Percentiles rank a stretch among this genome's conserved stretches.
Evolutionary conservation across 164 flowering plant genomes (phyloP).

Genomic region (Stephania yunnanensis): DNA sequence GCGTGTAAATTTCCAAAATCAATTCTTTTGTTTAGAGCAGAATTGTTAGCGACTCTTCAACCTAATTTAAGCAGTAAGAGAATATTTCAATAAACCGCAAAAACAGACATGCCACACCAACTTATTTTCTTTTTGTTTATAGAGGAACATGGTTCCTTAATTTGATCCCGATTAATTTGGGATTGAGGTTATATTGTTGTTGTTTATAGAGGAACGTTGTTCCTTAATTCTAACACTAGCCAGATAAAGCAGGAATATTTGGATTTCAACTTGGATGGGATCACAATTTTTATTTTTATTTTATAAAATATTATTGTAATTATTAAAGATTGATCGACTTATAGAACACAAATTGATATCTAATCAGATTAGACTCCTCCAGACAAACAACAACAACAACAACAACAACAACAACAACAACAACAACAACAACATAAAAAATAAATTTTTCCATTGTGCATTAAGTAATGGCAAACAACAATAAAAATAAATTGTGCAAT

Average conservation of each 20-base stretch:
- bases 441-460: too few species aligned
- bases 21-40: background rate
- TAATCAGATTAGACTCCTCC: too few species aligned
- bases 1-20: background rate
- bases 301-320: background rate
- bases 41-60: background rate
- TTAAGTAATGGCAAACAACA: too few species aligned
- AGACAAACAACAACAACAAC: too few species aligned
- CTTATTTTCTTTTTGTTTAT: background rate
- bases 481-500: too few species aligned
- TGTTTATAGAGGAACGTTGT: background rate
- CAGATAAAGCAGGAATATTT: background rate
- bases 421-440: too few species aligned
- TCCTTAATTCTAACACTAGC: background rate
- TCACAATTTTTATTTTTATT: background rate
- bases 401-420: too few species aligned
- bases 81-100: background rate
- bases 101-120: background rate
- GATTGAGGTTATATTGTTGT: too few species aligned
- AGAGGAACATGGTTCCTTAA: background rate
- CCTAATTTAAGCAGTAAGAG: background rate
- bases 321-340: background rate
- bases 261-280: background rate
- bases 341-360: background rate
- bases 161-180: too few species aligned